Conservation (phyloP, 2,329 filamentous ascomycete genomes). For the Paramyrothecium roridum region DNA sequence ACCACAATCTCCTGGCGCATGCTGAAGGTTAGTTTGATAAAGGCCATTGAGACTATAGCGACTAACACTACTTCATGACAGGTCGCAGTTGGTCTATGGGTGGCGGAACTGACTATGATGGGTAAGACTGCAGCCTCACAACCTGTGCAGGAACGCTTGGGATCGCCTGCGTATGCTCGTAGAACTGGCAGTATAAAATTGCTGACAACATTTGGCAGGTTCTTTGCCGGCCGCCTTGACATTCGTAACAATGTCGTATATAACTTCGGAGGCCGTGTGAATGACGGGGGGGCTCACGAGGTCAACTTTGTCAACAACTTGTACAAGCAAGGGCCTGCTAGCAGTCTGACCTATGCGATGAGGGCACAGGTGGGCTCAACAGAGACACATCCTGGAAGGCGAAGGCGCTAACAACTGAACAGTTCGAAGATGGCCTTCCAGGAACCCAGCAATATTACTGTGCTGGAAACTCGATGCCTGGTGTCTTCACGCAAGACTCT, state of each 20-base stretch:
- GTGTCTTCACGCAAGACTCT: constrained; percentile 21
- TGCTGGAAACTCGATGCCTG: constrained; percentile 26
- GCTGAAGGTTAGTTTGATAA: constrained; percentile 12
- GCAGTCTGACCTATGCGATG: constrained; percentile 18
- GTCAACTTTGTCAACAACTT: constrained; percentile 29
- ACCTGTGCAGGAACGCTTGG: too few species aligned
- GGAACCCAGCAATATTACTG: constrained; percentile 29
- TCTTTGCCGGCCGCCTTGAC: constrained; percentile 26
- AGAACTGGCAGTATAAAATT: neutral
- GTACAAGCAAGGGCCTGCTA: constrained; percentile 28
- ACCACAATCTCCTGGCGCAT: constrained; percentile 29
- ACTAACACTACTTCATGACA: neutral
- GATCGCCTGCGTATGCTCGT: too few species aligned
- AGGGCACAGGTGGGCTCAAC: constrained; percentile 2
- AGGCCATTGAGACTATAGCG: neutral
- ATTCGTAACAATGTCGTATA: constrained; percentile 32
- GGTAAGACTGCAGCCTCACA: neutral
- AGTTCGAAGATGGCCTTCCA: constrained; percentile 26
- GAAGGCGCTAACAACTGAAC: neutral
- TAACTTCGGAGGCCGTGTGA: constrained; percentile 28
- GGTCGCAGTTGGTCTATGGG: constrained; percentile 31
- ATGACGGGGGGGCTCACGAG: constrained; percentile 27
- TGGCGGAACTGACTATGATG: constrained; percentile 23
- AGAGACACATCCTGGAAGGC: too few species aligned
- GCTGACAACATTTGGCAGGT: constrained; percentile 2